Percentiles rank a stretch among this genome's conserved stretches.
phyloP scores from a whole-genome alignment of 768 basidiomycete species.

The Phaeotremella fagi region DNA sequence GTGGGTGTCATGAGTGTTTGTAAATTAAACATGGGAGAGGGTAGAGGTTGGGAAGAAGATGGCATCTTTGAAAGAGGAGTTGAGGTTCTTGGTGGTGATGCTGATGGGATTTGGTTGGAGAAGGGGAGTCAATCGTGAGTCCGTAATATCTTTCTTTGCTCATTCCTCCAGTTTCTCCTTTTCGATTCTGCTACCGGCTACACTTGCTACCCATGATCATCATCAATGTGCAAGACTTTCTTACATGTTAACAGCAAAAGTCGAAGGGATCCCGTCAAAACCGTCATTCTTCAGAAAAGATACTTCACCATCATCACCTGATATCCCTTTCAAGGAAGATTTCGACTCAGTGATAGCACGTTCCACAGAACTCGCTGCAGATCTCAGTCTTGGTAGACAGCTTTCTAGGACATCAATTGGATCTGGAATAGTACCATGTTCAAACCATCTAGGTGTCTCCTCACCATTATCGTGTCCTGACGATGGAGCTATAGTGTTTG shows the following conservation, averaged over 20 bases:
- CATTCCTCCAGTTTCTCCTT: slow-evolving; percentile 30
- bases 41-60: slow-evolving; percentile 39
- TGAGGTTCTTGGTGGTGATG: slow-evolving; percentile 23
- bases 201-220: slow-evolving; percentile 33
- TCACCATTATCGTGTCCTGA: not conserved
- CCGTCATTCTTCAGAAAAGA: slow-evolving; percentile 9
- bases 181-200: slow-evolving; percentile 37
- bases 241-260: slow-evolving; percentile 24
- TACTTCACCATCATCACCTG: not conserved
- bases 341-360: slow-evolving; percentile 19
- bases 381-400: slow-evolving; percentile 3
- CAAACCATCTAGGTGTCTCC: not conserved
- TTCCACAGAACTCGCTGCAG: slow-evolving; percentile 14
- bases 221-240: slow-evolving; percentile 32
- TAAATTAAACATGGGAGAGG: slow-evolving; percentile 23
- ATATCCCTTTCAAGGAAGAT: slow-evolving; percentile 16
- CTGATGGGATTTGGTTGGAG: slow-evolving; percentile 38
- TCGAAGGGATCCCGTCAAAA: slow-evolving; percentile 21
- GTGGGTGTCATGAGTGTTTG: slow-evolving; percentile 35
- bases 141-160: too few species aligned
- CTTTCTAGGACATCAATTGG: not conserved
- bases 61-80: slow-evolving; percentile 38
- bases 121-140: slow-evolving; percentile 25
- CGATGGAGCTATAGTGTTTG: slow-evolving; percentile 8
- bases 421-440: not conserved